phyloP scores from a whole-genome alignment of 805 yeast genomes.

The Blastobotrys chiropterorum region DNA sequence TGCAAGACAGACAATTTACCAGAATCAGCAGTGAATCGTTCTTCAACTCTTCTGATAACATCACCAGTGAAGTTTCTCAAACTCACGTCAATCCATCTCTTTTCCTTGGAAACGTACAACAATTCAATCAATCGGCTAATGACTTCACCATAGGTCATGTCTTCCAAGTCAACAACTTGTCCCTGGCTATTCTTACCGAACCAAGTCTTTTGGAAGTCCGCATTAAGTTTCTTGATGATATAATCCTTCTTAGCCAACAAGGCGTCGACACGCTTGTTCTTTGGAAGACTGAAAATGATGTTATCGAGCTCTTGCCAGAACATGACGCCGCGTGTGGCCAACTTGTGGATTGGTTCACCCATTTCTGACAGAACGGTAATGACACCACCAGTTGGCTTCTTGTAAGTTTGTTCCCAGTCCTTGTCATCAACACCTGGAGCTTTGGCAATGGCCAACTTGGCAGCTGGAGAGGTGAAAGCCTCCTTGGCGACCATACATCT shows the following conservation, averaged over 20 bases:
- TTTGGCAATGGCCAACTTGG: slow-evolving; percentile 83
- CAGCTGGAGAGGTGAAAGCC: slow-evolving; percentile 88
- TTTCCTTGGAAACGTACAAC: slow-evolving; percentile 71
- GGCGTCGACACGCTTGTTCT: slow-evolving; percentile 73
- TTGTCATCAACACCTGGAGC: slow-evolving; percentile 86
- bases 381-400: slow-evolving; percentile 94
- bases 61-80: slow-evolving; percentile 83
- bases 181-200: slow-evolving; percentile 69
- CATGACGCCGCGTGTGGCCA: slow-evolving; percentile 95
- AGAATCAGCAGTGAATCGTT: slow-evolving; percentile 66
- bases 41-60: slow-evolving; percentile 90
- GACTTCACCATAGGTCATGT: slow-evolving; percentile 93
- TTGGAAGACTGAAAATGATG: slow-evolving; percentile 85
- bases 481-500: slow-evolving; percentile 97
- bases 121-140: slow-evolving; percentile 82
- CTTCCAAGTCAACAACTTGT: slow-evolving; percentile 84
- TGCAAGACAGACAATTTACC: slow-evolving; percentile 59
- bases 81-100: slow-evolving; percentile 82
- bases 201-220: slow-evolving; percentile 98
- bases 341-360: slow-evolving; percentile 99
- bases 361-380: slow-evolving; percentile 95
- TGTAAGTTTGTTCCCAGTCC: slow-evolving; percentile 92
- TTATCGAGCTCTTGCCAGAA: slow-evolving; percentile 98
- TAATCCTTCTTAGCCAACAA: slow-evolving; percentile 77
- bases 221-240: slow-evolving; percentile 78